A percentile compares a stretch with the other conserved stretches of the same genome.
phyloP scores from a whole-genome alignment of 1,139 yeast genomes.

The Diutina pseudorugosa region DNA sequence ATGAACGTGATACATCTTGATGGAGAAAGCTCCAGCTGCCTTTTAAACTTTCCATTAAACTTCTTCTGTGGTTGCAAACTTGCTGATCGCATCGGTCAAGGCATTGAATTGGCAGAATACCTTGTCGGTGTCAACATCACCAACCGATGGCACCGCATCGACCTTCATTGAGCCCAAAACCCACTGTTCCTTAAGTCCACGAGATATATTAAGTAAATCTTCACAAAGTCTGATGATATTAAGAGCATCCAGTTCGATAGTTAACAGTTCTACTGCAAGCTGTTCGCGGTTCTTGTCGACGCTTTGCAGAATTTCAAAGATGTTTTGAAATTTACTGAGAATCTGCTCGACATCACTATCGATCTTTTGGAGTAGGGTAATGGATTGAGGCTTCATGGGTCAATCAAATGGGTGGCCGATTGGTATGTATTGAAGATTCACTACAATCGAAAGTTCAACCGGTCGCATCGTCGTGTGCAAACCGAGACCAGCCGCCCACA shows the following conservation, averaged over 20 bases:
- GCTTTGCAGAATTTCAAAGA: conserved; percentile 29
- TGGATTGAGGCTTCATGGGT: conserved; percentile 37
- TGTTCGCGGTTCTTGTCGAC: conserved; percentile 38
- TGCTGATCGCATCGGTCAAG: conserved; percentile 27
- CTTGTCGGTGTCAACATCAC: conserved; percentile 14
- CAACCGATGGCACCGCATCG: conserved; percentile 11
- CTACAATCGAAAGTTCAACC: neutral
- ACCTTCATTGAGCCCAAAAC: conserved; percentile 40
- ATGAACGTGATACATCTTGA: neutral
- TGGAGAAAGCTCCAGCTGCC: neutral
- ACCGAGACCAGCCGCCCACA: neutral
- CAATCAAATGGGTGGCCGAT: too few relatives aligned
- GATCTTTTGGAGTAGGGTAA: conserved; percentile 30
- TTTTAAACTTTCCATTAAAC: neutral
- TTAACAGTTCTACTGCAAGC: conserved; percentile 41
- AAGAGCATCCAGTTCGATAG: conserved; percentile 42
- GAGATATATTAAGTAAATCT: conserved; percentile 36
- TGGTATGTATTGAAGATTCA: too few relatives aligned
- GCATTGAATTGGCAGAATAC: conserved; percentile 28
- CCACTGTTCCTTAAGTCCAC: conserved; percentile 44
- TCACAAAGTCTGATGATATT: conserved; percentile 41
- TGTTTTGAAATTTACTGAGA: conserved; percentile 30
- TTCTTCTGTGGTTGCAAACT: neutral
- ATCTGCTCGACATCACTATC: conserved; percentile 31
- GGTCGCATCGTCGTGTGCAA: neutral